phyloP scores from a whole-genome alignment of 192 early-diverging fungal species.

The Jimgerdemannia flammicorona region DNA sequence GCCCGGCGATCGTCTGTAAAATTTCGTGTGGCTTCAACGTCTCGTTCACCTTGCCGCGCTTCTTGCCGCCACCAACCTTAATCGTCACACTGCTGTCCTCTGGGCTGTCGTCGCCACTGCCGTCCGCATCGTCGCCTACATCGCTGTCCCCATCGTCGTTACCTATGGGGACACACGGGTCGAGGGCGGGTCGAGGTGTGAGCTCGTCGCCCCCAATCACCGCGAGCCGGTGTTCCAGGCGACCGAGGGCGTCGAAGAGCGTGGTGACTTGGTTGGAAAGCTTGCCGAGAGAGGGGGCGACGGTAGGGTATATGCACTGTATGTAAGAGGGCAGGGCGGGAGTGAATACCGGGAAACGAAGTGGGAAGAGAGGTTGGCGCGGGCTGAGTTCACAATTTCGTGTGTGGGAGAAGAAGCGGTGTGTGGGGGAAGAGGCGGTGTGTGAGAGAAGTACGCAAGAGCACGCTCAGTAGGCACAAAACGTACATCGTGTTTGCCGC shows the following conservation, averaged over 20 bases:
- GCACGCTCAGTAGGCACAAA: neutral
- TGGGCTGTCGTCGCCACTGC: neutral
- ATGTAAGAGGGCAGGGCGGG: too few relatives aligned
- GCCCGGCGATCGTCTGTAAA: neutral
- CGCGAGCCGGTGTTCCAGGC: neutral
- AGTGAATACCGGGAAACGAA: too few relatives aligned
- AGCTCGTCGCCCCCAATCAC: neutral
- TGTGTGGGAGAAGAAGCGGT: too few relatives aligned
- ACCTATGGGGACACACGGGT: neutral
- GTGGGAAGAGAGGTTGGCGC: too few relatives aligned
- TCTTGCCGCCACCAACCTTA: neutral
- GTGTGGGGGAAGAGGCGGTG: too few relatives aligned
- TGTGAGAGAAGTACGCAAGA: neutral
- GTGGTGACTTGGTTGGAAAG: neutral
- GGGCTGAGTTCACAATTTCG: too few relatives aligned
- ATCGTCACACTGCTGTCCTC: neutral
- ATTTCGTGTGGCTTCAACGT: neutral
- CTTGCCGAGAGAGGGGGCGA: neutral
- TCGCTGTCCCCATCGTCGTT: neutral
- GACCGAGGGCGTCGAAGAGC: neutral
- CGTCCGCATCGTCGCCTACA: neutral
- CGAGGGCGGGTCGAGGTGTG: neutral
- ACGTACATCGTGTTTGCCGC: slow-evolving; percentile 1
- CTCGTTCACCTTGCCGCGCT: neutral
- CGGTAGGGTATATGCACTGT: slow-evolving; percentile 1